These are phyloP conservation scores for Gossypium arboreum DNA, from an alignment of 345 rosid species.

Conservation along the genomic window DNA sequence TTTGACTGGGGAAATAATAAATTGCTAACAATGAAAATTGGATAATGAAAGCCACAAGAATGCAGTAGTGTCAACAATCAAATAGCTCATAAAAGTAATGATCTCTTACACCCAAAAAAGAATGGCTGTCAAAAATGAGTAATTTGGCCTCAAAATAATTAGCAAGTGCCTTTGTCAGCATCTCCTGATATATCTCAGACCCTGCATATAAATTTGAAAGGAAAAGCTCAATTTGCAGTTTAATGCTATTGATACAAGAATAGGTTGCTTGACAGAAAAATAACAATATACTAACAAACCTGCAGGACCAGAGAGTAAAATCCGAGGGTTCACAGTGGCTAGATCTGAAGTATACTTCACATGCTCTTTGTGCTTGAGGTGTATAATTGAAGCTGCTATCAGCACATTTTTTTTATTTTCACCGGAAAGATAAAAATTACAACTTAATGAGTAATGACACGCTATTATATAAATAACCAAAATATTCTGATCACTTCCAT, in stretches of 20 bases:
- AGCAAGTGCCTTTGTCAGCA: conserved; percentile 88
- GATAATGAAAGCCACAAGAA: conserved; percentile 8
- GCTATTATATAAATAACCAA: neutral
- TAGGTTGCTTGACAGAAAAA: neutral
- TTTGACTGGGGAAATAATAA: neutral
- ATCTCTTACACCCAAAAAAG: conserved; percentile 69
- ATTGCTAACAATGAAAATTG: conserved; percentile 9
- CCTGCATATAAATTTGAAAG: conserved; percentile 40
- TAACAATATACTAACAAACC: conserved; percentile 37
- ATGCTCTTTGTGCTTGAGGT: conserved; percentile 71
- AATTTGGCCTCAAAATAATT: conserved; percentile 68
- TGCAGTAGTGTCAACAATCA: conserved; percentile 11
- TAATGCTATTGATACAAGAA: neutral
- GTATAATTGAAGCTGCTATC: conserved; percentile 76
- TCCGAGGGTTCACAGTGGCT: conserved; percentile 68
- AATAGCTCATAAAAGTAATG: neutral
- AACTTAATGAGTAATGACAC: conserved; percentile 5
- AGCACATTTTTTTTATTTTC: conserved; percentile 75
- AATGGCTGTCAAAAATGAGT: conserved; percentile 76
- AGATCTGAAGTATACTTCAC: conserved; percentile 69
- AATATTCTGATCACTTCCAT: neutral
- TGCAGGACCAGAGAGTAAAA: conserved; percentile 92
- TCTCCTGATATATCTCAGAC: conserved; percentile 88
- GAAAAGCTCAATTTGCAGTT: conserved; percentile 13
- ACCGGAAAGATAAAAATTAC: conserved; percentile 34